These are phyloP conservation scores for Hyaloperonospora arabidopsidis DNA, from an alignment of 352 stramenopile species.

Conservation along the genomic window DNA sequence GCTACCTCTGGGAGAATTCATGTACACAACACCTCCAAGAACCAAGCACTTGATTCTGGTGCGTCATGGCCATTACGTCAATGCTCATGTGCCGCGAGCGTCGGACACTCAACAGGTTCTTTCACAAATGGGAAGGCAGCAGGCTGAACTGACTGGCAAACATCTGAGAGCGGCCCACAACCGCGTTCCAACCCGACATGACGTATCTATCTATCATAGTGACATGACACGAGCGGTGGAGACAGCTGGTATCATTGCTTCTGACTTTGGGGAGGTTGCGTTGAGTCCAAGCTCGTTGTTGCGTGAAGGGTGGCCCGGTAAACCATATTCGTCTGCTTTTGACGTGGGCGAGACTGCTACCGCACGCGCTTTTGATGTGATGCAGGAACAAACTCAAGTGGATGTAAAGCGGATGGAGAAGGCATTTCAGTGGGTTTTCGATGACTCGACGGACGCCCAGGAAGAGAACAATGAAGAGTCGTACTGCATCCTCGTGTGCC, in stretches of 20 bases:
- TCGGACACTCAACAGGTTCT: constrained; percentile 65
- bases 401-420: constrained; percentile 58
- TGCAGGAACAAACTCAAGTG: constrained; percentile 30
- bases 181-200: constrained; percentile 43
- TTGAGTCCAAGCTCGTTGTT: constrained; percentile 43
- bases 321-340: constrained; percentile 43
- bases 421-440: constrained; percentile 52
- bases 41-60: constrained; percentile 72
- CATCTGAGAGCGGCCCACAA: constrained; percentile 54
- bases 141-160: constrained; percentile 61
- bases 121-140: constrained; percentile 68
- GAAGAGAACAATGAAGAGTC: constrained; percentile 43
- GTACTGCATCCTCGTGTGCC: constrained; percentile 70
- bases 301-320: constrained; percentile 70
- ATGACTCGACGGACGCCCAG: constrained; percentile 9
- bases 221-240: constrained; percentile 73
- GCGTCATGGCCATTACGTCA: constrained; percentile 78
- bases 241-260: constrained; percentile 53
- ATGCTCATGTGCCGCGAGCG: constrained; percentile 52
- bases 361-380: constrained; percentile 18
- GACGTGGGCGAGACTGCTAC: constrained; percentile 9
- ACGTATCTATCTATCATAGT: constrained; percentile 60
- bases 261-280: constrained; percentile 36
- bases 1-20: constrained; percentile 32
- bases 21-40: constrained; percentile 47